Evolutionary conservation across 1,139 yeast species (phyloP).

Genomic region (Nakaseomyces sp.): DNA sequence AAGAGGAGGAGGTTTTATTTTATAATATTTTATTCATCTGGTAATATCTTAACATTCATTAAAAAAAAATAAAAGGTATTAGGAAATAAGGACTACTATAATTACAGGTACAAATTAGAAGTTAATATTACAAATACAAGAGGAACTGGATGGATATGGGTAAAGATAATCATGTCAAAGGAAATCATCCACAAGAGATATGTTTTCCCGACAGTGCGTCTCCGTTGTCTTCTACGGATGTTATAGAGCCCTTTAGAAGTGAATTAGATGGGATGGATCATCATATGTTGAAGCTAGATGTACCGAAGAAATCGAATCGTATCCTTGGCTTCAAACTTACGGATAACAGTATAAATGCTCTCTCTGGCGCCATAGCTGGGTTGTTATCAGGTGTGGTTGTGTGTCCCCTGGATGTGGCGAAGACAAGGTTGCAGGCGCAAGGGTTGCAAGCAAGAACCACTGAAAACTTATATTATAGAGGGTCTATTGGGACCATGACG

Average conservation of each 20-base stretch:
- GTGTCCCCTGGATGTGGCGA: slow-evolving; percentile 89
- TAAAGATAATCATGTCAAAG: not conserved
- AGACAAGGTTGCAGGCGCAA: slow-evolving; percentile 92
- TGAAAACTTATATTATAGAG: slow-evolving; percentile 38
- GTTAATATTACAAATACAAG: too few species aligned
- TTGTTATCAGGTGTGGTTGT: slow-evolving; percentile 82
- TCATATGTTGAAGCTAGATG: not conserved
- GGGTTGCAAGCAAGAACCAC: slow-evolving; percentile 36
- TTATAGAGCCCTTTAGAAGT: slow-evolving; percentile 4
- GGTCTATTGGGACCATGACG: slow-evolving; percentile 51
- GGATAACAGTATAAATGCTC: slow-evolving; percentile 45
- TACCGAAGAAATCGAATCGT: not conserved
- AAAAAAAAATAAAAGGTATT: too few species aligned
- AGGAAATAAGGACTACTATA: too few species aligned
- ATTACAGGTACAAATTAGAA: too few species aligned
- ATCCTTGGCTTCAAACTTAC: slow-evolving; percentile 11
- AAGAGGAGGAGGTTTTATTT: not conserved
- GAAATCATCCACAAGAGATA: slow-evolving; percentile 3
- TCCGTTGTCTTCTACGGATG: slow-evolving; percentile 7
- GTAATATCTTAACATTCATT: too few species aligned
- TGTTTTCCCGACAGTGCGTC: slow-evolving; percentile 8
- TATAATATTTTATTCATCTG: not conserved
- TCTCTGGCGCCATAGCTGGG: slow-evolving; percentile 88
- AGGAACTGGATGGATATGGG: not conserved
- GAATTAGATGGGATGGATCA: not conserved